Conservation (phyloP, 768 basidiomycete genomes). For the Hypholoma fasciculare region DNA sequence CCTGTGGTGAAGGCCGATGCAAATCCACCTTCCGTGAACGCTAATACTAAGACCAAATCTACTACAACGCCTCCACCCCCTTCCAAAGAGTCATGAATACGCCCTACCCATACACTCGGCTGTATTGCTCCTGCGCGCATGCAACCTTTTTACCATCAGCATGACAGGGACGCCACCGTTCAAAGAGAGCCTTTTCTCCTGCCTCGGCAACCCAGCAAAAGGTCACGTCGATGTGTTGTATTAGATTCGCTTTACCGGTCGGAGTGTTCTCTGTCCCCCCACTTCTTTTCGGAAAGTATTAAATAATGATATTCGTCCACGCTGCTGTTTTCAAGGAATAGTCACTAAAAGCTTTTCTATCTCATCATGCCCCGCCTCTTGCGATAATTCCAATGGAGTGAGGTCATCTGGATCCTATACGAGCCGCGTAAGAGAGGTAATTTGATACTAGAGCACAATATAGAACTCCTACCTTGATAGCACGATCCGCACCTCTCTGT, state of each 20-base stretch:
- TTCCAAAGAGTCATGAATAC: not conserved
- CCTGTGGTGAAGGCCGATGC: constrained; percentile 11
- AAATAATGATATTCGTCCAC: constrained; percentile 8
- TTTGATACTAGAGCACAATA: not conserved
- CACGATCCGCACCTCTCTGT: constrained; percentile 59
- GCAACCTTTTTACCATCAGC: not conserved
- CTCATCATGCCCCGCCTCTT: constrained; percentile 55
- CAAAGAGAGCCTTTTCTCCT: not conserved
- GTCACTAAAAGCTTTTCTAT: constrained; percentile 38
- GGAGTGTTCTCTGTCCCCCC: not conserved
- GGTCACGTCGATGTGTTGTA: not conserved
- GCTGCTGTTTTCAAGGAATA: constrained; percentile 14
- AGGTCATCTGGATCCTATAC: constrained; percentile 67
- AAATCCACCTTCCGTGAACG: not conserved
- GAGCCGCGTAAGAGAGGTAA: not conserved
- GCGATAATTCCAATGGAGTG: constrained; percentile 61
- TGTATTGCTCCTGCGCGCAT: not conserved
- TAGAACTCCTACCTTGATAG: constrained; percentile 52
- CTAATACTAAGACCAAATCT: not conserved
- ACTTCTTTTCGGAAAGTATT: constrained; percentile 6
- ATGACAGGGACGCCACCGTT: too few relatives aligned
- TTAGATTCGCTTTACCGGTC: not conserved
- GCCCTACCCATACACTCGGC: not conserved
- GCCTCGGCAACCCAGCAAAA: not conserved
- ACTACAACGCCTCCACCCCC: not conserved